Evolutionary conservation across 768 basidiomycete species (phyloP).

Genomic region (Russula sp.): DNA sequence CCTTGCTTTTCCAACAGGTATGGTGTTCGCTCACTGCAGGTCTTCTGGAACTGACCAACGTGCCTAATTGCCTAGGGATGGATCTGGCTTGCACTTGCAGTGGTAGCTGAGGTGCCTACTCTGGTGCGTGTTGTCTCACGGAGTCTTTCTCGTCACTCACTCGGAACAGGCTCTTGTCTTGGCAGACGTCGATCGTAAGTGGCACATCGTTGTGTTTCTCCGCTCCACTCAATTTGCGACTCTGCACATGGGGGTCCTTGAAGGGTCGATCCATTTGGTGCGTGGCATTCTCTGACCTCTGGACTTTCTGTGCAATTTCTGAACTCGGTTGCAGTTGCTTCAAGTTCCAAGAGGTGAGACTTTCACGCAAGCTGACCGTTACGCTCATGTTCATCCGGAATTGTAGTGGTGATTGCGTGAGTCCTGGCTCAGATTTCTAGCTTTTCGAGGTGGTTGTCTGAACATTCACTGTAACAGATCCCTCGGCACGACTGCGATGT

Average conservation of each 20-base stretch:
- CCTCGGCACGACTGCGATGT: background rate
- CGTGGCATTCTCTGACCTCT: background rate
- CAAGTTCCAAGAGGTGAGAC: slow-evolving; percentile 15
- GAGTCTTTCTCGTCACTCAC: background rate
- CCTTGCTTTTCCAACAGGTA: slow-evolving; percentile 10
- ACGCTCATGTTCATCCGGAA: background rate
- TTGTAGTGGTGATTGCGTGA: slow-evolving; percentile 17
- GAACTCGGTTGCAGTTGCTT: background rate
- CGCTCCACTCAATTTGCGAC: background rate
- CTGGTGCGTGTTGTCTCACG: background rate
- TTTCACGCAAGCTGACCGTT: background rate
- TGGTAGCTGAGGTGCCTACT: slow-evolving; percentile 11
- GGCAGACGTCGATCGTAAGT: slow-evolving; percentile 4
- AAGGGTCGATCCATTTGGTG: slow-evolving; percentile 11
- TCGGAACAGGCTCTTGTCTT: background rate
- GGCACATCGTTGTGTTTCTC: background rate
- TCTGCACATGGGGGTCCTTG: background rate
- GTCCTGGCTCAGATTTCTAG: background rate
- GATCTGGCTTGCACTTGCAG: slow-evolving; percentile 12
- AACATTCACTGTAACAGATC: background rate
- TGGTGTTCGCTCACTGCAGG: no score
- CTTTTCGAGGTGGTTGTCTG: background rate
- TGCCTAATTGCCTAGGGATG: slow-evolving; percentile 2
- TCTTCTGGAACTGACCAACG: background rate
- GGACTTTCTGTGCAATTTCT: background rate